Conservation (phyloP, 345 rosid species). For the Salix koriyanagi region DNA sequence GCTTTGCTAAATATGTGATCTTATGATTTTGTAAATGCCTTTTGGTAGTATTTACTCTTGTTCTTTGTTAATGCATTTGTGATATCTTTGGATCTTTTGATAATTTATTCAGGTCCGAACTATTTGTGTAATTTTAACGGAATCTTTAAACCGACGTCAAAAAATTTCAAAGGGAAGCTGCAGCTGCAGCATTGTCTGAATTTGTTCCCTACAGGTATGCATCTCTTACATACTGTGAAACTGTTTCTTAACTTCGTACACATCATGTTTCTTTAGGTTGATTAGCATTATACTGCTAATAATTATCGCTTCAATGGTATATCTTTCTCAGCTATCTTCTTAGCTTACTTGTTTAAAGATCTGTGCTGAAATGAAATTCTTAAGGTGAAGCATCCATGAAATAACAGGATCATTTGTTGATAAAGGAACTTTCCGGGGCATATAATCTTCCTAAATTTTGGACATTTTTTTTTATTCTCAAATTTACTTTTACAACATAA, state of each 20-base stretch:
- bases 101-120: constrained; percentile 55
- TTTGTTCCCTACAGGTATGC: constrained; percentile 79
- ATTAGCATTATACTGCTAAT: not conserved
- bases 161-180: constrained; percentile 88
- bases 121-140: constrained; percentile 68
- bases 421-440: not conserved
- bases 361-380: not conserved
- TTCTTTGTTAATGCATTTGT: constrained; percentile 1
- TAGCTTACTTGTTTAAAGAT: too few relatives aligned
- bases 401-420: not conserved
- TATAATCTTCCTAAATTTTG: not conserved
- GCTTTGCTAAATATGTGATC: too few relatives aligned
- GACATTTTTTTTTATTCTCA: not conserved
- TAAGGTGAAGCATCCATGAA: not conserved
- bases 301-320: not conserved
- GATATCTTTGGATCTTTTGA: not conserved
- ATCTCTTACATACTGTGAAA: not conserved
- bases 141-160: constrained; percentile 62
- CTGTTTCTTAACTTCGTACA: not conserved
- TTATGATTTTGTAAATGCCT: not conserved
- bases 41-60: not conserved
- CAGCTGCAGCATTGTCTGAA: constrained; percentile 95
- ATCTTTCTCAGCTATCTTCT: too few relatives aligned
- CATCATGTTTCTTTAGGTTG: not conserved
- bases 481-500: too few relatives aligned